A percentile compares a stretch with the other conserved stretches of the same genome.
Conservation (phyloP, 495 filamentous ascomycete genomes). For the Penicillium parvum region DNA sequence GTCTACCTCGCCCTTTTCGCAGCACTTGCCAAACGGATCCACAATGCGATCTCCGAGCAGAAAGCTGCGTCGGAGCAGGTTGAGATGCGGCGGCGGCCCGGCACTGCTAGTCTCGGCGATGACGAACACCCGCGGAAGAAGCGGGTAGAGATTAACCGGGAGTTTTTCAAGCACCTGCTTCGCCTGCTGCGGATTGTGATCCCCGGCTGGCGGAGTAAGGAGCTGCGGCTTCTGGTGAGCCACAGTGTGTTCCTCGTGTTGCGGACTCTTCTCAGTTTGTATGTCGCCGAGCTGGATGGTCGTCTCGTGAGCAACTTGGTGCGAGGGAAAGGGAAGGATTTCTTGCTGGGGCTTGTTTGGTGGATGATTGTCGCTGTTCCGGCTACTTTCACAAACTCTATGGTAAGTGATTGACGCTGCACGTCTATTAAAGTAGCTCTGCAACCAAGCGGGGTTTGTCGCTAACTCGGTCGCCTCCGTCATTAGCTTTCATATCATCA, state of each 20-base stretch:
- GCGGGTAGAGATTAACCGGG: slow-evolving; percentile 80
- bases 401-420: slow-evolving; percentile 65
- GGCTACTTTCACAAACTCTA: slow-evolving; percentile 97
- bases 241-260: slow-evolving; percentile 86
- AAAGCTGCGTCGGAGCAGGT: slow-evolving; percentile 81
- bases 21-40: slow-evolving; percentile 82
- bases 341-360: slow-evolving; percentile 85
- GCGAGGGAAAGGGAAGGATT: slow-evolving; percentile 85
- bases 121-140: slow-evolving; percentile 62
- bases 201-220: slow-evolving; percentile 83
- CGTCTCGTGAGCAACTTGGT: slow-evolving; percentile 86
- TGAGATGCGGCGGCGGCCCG: slow-evolving; percentile 52
- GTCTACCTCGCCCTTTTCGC: slow-evolving; percentile 91
- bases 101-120: slow-evolving; percentile 49
- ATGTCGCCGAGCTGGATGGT: slow-evolving; percentile 95
- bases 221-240: slow-evolving; percentile 76
- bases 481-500: slow-evolving; percentile 90
- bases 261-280: slow-evolving; percentile 84
- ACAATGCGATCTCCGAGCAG: slow-evolving; percentile 87
- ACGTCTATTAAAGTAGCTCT: neutral
- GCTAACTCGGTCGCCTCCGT: slow-evolving; percentile 8
- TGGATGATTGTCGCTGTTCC: slow-evolving; percentile 99
- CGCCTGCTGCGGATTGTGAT: slow-evolving; percentile 80
- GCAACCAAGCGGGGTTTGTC: slow-evolving; percentile 10
- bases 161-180: slow-evolving; percentile 87